Evolutionary conservation across 1,284 basidiomycete species (phyloP), one percentile per base, ranked within the genome.

Genomic region (Ceratobasidium sp.): DNA sequence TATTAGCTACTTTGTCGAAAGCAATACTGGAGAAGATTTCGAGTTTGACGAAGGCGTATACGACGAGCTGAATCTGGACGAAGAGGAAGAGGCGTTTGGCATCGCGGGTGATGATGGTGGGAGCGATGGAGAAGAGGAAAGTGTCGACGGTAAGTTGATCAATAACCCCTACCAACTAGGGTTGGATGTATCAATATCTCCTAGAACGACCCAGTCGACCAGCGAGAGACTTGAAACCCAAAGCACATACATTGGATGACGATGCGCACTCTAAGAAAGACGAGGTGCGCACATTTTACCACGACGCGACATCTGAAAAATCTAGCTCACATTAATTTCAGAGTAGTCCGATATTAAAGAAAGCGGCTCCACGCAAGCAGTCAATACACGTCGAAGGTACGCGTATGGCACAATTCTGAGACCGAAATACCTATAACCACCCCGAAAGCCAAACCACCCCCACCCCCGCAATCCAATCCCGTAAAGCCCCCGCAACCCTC

Each of bases 11-110:
- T 99, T 98, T 77, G 94, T 99, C 73, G 94, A 98, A 79, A 92
- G 88, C 77, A 99, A 99, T 80, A 89, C 87, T 80, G 95, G 97
- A 72, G 97, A 99, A 77, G 92, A 94, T 77, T 99, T 98, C 78
- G 94, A 98, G 72, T 96, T 97, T 78, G 94, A 99, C 76, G 92
- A 96, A 78, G 96, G 94, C 58, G 93, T 99, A 71, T 99, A 99
- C 76, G 97, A 99, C 76, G 96, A 99, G 52, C 93, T 99, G 74
- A 94, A 94, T 75, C 89, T 99, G 58, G 94, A 98, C 75, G 96
- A 98, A 76, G 94, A 86, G 73, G 86, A 99, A 77, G 96, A 96
- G 81, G 89, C 91, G 75, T 94, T 90, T 76, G 92, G 92, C 62
- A 82, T 93, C 68, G 87, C 85, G 62, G 85, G 86, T 69, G 85